Conservation (phyloP, 768 basidiomycete genomes). For the Phlebiopsis gigantea region DNA sequence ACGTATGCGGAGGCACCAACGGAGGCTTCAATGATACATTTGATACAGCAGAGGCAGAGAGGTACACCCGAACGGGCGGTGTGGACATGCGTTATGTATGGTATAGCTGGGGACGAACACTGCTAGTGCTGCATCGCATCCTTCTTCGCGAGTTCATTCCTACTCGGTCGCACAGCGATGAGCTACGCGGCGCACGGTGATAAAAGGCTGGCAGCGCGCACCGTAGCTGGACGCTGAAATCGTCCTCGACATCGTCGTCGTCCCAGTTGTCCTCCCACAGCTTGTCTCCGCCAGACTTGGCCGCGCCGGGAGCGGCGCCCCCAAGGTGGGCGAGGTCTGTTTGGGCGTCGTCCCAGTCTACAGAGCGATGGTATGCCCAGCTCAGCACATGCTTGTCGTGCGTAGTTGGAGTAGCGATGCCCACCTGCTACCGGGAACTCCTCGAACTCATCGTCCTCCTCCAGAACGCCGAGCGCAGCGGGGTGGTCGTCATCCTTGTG, state of each 20-base stretch:
- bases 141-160: slow-evolving; percentile 26
- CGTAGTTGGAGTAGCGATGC: slow-evolving; percentile 17
- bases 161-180: neutral
- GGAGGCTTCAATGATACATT: neutral
- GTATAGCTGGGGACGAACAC: neutral
- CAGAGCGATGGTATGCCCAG: neutral
- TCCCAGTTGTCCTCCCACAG: slow-evolving; percentile 99
- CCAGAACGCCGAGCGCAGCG: slow-evolving; percentile 80
- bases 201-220: slow-evolving; percentile 33
- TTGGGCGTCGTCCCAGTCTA: slow-evolving; percentile 86
- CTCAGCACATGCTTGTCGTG: neutral
- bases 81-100: neutral
- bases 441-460: slow-evolving; percentile 97
- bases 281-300: slow-evolving; percentile 80
- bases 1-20: no score
- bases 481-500: slow-evolving; percentile 37
- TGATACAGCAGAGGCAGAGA: neutral
- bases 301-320: slow-evolving; percentile 67
- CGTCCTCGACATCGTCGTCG: slow-evolving; percentile 97
- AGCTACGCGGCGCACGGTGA: neutral
- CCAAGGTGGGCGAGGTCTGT: slow-evolving; percentile 78
- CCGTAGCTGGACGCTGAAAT: slow-evolving; percentile 95
- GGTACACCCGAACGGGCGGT: neutral
- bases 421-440: slow-evolving; percentile 84
- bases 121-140: slow-evolving; percentile 27